phyloP scores from a whole-genome alignment of 495 filamentous ascomycete genomes.

The Aspergillus sclerotiicarbonarius region DNA sequence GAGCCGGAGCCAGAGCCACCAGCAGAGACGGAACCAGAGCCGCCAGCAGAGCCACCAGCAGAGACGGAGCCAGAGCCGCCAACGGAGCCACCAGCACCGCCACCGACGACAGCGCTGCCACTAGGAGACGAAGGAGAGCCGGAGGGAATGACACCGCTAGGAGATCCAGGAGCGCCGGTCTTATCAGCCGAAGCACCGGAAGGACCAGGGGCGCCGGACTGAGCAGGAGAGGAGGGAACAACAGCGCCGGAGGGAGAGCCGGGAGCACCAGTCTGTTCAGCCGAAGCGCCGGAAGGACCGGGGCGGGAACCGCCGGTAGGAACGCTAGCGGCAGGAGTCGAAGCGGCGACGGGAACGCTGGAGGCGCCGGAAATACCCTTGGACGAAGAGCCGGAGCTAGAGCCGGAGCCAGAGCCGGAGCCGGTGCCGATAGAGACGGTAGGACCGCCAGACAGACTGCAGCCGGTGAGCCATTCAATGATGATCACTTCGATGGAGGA shows the following conservation, averaged over 20 bases:
- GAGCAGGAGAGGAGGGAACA: slow-evolving; percentile 4
- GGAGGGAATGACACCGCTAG: not conserved
- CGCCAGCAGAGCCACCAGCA: slow-evolving; percentile 11
- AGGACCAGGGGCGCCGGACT: slow-evolving; percentile 7
- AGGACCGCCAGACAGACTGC: slow-evolving; percentile 28
- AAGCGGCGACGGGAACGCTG: slow-evolving; percentile 9
- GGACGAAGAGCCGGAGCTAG: too few relatives aligned
- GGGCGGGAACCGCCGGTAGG: slow-evolving; percentile 2
- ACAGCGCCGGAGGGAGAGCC: not conserved
- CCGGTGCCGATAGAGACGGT: slow-evolving; percentile 19
- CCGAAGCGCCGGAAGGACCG: not conserved
- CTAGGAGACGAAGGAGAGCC: slow-evolving; percentile 1
- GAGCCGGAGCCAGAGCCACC: slow-evolving; percentile 10
- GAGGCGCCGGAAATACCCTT: slow-evolving; percentile 22
- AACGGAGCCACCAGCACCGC: slow-evolving; percentile 5
- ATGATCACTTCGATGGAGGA: slow-evolving; percentile 32
- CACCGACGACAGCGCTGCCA: slow-evolving; percentile 6
- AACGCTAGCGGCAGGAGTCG: slow-evolving; percentile 12
- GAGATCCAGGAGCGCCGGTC: slow-evolving; percentile 2
- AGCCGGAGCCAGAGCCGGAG: slow-evolving; percentile 10
- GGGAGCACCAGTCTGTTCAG: not conserved
- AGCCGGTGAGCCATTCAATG: slow-evolving; percentile 42
- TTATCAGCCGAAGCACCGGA: not conserved
- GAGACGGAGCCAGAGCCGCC: slow-evolving; percentile 10
- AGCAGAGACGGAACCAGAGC: slow-evolving; percentile 5